Evolutionary conservation across 495 filamentous ascomycete genomes (phyloP), one percentile per base, ranked within the genome.

Genomic region (Evansstolkia leycettana): DNA sequence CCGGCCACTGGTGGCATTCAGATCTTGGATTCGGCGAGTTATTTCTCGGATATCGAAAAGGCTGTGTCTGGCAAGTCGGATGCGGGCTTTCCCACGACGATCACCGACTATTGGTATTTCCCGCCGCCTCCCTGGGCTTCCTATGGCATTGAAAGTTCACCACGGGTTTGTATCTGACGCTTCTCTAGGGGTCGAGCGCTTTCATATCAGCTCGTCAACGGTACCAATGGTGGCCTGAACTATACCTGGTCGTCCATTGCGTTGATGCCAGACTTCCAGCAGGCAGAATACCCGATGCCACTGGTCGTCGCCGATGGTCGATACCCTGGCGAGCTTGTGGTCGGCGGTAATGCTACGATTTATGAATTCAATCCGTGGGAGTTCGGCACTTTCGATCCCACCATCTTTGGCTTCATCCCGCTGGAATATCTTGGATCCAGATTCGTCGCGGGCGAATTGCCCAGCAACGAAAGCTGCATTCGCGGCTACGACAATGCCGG

Each of bases 171-270:
- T 23, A 4, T 23, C 20, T 23, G 20, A 23, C 20, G 9, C 15
- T 17, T 18, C 29, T n/a, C 18, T 29, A 67, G 58, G 59, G 71
- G 62, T 12, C 75, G 85, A 27, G 79, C 78, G 4, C 66, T 94
- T 17, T 79, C 78, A 19, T 86, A 75, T 48, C 87, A 95, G 52
- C 67, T 95, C 33, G 69, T 95, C 50, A 79, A 87, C 52, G 78
- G 66, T 13, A 27, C 35, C 3, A 28, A 50, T 17, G 88, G 88
- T 15, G 87, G 85, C 0, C 75, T 78, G 8, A 66, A 61, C 2
- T 84, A 81, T 46, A 95, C 88, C 14, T 94, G 76, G 62, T 90
- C 84, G 13, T 90, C 84, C 15, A 88, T 95, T 46, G 78, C 82
- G 7, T 52, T 75, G 12, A 66, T 70, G 11, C 58, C 72, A 15